Base-by-base conservation (phyloP, 805 yeast genomes). In the Suhomyces tanzawaensis region DNA sequence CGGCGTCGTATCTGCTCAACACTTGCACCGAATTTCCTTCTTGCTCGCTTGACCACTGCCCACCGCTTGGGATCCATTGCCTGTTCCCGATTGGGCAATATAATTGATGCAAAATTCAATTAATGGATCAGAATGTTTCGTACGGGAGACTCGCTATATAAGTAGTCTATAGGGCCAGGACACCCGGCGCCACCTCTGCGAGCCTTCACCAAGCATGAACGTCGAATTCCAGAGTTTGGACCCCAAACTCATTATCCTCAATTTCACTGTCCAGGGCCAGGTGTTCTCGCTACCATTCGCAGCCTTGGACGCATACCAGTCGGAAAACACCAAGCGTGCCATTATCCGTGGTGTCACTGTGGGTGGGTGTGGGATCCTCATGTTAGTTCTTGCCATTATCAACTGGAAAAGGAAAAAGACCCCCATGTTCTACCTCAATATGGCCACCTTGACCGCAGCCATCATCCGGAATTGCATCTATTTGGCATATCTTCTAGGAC, bases 371-470 rank as follows among this genome's bases (percentile, higher is more conserved):
- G 34, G 31, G 13, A 31, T 43, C 17, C 31, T 44, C 21, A 16
- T 23, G 5, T 8, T 34, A 1, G 33, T 45, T 13, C 19, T 40
- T 9, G 14, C 43, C 11, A 41, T 44, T 14, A 19, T 44, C 19
- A 42, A 39, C n/a, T 7, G 44, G 25, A 74, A 71, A 38, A 76
- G 74, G 41, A 77, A 71, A 48, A 71, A 60, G 16, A 77, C 90
- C 0, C 85, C 89, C 6, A 76, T 88, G 19, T 91, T 87, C 57
- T 57, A 81, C n/a, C 60, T 88, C 31, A 89, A 90, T 58, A 81
- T 80, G 54, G 35, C 69, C 2, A 76, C 85, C 23, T 64, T 91
- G 36, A 34, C 76, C 2, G 54, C 79, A 4, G 60, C 82, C 37
- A 57, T 82, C 4, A 40, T 88, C 12, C 82, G 85, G 37, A 76